Conservation (phyloP, 2,329 filamentous ascomycete genomes). For the Fusarium sp. region DNA sequence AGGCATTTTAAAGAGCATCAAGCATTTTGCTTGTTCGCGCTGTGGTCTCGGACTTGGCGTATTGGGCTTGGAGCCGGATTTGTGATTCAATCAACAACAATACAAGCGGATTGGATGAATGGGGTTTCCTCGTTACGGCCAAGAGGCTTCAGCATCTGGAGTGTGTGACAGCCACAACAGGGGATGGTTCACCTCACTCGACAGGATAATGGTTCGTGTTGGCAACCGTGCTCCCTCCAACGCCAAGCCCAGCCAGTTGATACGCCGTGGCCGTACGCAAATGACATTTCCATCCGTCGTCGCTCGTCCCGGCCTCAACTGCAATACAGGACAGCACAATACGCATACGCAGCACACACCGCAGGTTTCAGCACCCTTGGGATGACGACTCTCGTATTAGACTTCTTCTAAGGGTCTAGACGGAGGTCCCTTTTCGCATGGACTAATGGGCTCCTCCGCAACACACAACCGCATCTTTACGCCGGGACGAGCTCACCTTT, state of each 20-base stretch:
- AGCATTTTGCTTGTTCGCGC: background rate
- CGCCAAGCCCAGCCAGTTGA: background rate
- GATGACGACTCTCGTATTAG: slow-evolving; percentile 1
- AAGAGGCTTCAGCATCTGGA: background rate
- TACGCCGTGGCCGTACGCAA: background rate
- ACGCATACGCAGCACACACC: background rate
- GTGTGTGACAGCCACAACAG: slow-evolving; percentile 5
- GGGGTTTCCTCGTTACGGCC: background rate
- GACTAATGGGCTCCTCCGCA: slow-evolving; percentile 8
- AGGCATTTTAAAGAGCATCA: slow-evolving; percentile 1
- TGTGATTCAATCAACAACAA: slow-evolving; percentile 10
- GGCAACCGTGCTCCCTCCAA: background rate
- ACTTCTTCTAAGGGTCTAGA: slow-evolving; percentile 7
- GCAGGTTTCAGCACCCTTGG: background rate
- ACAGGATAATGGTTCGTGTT: slow-evolving; percentile 1
- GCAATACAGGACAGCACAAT: background rate
- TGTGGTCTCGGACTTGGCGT: background rate
- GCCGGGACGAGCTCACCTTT: slow-evolving; percentile 8
- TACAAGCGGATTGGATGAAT: background rate
- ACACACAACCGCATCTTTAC: background rate
- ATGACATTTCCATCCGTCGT: background rate
- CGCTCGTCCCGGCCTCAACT: background rate
- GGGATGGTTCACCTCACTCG: background rate
- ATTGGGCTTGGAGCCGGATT: background rate
- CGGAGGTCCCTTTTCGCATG: slow-evolving; percentile 7